Percentiles rank a stretch among this genome's conserved stretches.
Evolutionary conservation across 1,139 yeast genomes (phyloP).

Genomic region (Hanseniaspora uvarum): DNA sequence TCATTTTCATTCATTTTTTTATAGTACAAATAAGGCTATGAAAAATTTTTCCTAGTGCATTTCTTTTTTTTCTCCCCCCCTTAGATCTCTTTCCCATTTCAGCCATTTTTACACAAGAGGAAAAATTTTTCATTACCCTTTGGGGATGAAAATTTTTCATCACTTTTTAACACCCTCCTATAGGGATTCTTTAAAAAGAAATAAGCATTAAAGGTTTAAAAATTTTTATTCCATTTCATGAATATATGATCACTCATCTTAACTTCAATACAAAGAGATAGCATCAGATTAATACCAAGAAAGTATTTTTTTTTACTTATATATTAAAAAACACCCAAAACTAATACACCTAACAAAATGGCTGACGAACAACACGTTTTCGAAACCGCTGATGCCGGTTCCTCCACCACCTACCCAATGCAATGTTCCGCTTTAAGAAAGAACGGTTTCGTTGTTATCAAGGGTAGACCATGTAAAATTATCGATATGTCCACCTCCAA

Average conservation of each 20-base stretch:
- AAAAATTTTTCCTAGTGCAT: background rate
- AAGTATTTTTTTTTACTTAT: background rate
- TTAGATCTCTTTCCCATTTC: background rate
- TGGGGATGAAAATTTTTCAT: too few species aligned
- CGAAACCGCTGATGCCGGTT: constrained; percentile 98
- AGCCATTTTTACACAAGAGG: too few species aligned
- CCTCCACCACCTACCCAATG: constrained; percentile 96
- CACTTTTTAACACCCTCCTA: too few species aligned
- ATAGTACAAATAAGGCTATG: background rate
- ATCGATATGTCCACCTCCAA: constrained; percentile 99
- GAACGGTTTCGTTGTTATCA: constrained; percentile 98
- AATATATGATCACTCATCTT: too few species aligned
- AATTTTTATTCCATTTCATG: too few species aligned
- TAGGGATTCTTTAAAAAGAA: too few species aligned
- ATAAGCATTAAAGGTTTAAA: too few species aligned
- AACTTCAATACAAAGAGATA: too few species aligned
- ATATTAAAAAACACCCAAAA: background rate
- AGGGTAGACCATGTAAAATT: constrained; percentile 99
- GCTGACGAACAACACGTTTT: constrained; percentile 85
- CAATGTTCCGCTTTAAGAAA: constrained; percentile 99
- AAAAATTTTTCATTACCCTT: too few species aligned
- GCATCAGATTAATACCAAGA: background rate
- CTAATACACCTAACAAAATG: constrained; percentile 37
- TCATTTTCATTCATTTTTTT: too few species aligned
- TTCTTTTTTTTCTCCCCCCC: background rate